Evolutionary conservation across 2,329 filamentous ascomycete genomes (phyloP).

Genomic region (Colletotrichum sp.): DNA sequence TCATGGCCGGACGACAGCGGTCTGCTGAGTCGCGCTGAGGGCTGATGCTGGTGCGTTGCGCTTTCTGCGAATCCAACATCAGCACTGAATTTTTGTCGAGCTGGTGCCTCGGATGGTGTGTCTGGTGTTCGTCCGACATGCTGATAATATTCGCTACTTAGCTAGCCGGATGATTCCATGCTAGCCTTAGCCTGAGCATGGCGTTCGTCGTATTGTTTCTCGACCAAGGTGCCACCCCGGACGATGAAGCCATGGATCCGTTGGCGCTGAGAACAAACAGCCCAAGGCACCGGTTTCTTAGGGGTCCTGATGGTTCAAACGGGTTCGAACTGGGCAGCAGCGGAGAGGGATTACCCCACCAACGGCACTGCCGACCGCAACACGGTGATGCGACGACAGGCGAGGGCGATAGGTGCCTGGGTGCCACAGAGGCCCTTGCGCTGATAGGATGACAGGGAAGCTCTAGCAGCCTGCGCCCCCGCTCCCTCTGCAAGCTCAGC

Average conservation of each 20-base stretch:
- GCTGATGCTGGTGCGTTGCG: background rate
- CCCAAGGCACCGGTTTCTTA: background rate
- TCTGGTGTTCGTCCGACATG: background rate
- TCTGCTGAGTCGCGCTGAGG: slow-evolving; percentile 6
- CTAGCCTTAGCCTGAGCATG: background rate
- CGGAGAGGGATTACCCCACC: slow-evolving; percentile 1
- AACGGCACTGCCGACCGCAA: slow-evolving; percentile 11
- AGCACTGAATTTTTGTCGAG: background rate
- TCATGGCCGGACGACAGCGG: background rate
- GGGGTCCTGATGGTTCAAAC: background rate
- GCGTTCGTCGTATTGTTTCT: background rate
- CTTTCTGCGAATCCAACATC: background rate
- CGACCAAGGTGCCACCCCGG: background rate
- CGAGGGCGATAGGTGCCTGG: background rate
- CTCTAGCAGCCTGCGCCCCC: slow-evolving; percentile 16
- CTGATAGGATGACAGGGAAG: slow-evolving; percentile 6
- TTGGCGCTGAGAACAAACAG: background rate
- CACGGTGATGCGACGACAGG: background rate
- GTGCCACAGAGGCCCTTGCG: background rate
- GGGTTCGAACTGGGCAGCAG: background rate
- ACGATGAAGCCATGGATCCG: background rate
- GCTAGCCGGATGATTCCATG: background rate
- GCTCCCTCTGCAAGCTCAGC: slow-evolving; percentile 17
- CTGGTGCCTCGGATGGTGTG: background rate
- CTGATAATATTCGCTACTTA: background rate